These are phyloP conservation scores for Dryas drummondii DNA, from an alignment of 306 rosid genomes.

Conservation along the genomic window DNA sequence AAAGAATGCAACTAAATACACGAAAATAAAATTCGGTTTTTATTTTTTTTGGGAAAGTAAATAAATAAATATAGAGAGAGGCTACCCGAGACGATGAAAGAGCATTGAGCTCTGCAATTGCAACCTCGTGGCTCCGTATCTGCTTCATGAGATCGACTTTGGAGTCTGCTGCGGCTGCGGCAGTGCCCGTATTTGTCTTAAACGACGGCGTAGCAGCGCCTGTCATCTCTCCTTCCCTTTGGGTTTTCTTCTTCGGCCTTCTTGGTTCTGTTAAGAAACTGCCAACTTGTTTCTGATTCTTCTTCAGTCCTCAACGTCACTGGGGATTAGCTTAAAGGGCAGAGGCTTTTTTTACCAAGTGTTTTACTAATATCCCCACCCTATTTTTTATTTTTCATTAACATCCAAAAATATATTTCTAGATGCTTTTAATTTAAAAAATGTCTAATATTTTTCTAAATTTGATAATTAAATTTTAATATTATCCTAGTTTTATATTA, in stretches of 20 bases:
- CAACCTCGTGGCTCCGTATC: slow-evolving; percentile 60
- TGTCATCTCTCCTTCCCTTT: slow-evolving; percentile 6
- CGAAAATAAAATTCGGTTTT: background rate
- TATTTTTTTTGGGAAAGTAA: background rate
- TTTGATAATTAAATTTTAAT: too few relatives aligned
- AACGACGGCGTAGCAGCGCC: slow-evolving; percentile 3
- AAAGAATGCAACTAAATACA: background rate
- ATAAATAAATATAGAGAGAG: background rate
- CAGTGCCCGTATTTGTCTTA: background rate
- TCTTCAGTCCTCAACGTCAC: background rate
- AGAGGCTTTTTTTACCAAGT: too few relatives aligned
- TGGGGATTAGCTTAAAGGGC: background rate
- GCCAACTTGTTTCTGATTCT: too few relatives aligned
- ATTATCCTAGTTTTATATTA: too few relatives aligned
- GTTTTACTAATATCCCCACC: too few relatives aligned
- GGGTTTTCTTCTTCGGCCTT: background rate
- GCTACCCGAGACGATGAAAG: slow-evolving; percentile 59
- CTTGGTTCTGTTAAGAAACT: background rate
- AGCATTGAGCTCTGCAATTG: slow-evolving; percentile 67
- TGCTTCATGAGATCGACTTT: slow-evolving; percentile 35
- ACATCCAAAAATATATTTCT: too few relatives aligned
- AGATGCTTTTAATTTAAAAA: too few relatives aligned
- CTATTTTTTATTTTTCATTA: too few relatives aligned
- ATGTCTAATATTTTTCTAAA: too few relatives aligned
- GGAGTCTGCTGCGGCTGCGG: background rate